Base-by-base conservation (phyloP, 371 early-diverging fungal genomes). In the Syncephalis plumigaleata region DNA sequence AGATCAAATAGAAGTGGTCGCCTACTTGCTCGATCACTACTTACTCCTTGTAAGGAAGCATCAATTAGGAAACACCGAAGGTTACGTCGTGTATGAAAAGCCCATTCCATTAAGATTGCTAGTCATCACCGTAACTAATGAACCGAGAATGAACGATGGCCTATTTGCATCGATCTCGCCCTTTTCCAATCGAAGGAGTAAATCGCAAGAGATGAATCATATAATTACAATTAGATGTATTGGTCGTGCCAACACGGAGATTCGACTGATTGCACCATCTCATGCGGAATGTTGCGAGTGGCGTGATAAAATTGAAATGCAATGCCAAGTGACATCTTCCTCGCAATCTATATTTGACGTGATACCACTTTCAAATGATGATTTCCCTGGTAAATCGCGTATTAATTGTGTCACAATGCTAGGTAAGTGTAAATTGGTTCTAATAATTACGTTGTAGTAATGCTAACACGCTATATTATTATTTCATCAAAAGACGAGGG, bases 11-110 rank as follows among this genome's bases (percentile, higher is more conserved):
- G 81, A 83, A 20, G 52, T 91, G 13, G 65, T 67, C 31, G 75
- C 89, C 16, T 84, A 83, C 55, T 57, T 92, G 21, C 74, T 94
- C 38, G 95, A 94, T 54, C 87, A 91, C 59, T 70, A 73, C 45
- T 60, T 94, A 13, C 55, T 94, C 9, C 63, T 92, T 55, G 73
- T 84, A 39, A 84, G 81, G 55, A 64, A 67, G 36, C 72, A 74
- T 66, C 59, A 68, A 47, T 60, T 59, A 47, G 42, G 60, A 55
- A 53, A 76, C 46, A 58, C 59, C 45, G 68, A 80, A 59, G 68
- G 71, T 40, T 82, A 76, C 60, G 79, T 80, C 49, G 66, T 84
- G 5, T 67, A 67, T 52, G 66, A 73, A 55, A 51, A 78, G 60
- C 87, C 86, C 2, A 81, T 88, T 13, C 85, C 87, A 13, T 57